These are phyloP conservation scores for Medicago arabica DNA, from an alignment of 306 rosid genomes.

Conservation along the genomic window DNA sequence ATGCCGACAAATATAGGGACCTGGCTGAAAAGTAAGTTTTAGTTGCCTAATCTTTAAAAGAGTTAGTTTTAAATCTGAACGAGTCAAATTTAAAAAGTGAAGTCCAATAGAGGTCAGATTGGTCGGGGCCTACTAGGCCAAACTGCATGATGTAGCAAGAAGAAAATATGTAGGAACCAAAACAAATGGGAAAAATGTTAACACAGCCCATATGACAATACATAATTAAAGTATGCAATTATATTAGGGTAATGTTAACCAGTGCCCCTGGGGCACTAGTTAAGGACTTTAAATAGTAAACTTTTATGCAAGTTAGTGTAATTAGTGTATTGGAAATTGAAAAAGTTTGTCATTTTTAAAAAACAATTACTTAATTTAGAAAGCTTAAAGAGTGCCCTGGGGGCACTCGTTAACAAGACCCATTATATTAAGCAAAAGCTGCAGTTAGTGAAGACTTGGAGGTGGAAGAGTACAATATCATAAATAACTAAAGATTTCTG, in stretches of 20 bases:
- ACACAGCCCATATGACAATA: slow-evolving; percentile 12
- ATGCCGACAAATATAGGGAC: slow-evolving; percentile 88
- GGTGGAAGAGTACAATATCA: slow-evolving; percentile 21
- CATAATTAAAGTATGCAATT: slow-evolving; percentile 15
- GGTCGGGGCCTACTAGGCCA: neutral
- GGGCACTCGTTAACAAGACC: too few species aligned
- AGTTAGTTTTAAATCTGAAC: slow-evolving; percentile 1
- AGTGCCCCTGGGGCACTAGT: too few species aligned
- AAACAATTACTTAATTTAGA: too few species aligned
- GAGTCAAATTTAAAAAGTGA: slow-evolving; percentile 22
- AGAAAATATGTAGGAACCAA: neutral
- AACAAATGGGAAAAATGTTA: neutral
- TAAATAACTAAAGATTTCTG: slow-evolving; percentile 23
- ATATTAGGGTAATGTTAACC: too few species aligned
- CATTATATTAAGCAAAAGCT: neutral
- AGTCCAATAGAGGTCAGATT: neutral
- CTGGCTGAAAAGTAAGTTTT: slow-evolving; percentile 87
- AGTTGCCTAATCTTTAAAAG: slow-evolving; percentile 20
- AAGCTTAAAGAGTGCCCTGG: too few species aligned
- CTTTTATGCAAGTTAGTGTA: too few species aligned
- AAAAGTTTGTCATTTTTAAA: too few species aligned
- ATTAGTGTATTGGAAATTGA: too few species aligned
- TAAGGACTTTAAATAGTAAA: too few species aligned
- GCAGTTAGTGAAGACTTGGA: neutral
- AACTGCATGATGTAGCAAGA: neutral